phyloP scores from a whole-genome alignment of 371 early-diverging fungal species.

The Nematocida sp. region DNA sequence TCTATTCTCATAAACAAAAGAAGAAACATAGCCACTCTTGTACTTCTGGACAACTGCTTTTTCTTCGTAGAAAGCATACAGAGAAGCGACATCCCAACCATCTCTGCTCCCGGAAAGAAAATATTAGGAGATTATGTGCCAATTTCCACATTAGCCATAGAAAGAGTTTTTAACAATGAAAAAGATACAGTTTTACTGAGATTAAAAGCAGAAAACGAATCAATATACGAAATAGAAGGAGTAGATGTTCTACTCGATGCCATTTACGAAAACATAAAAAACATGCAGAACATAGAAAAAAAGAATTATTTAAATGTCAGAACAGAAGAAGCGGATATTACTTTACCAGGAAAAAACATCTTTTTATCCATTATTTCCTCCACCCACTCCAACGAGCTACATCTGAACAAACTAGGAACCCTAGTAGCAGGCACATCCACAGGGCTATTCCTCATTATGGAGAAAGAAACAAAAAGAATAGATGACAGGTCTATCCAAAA shows the following conservation, averaged over 20 bases:
- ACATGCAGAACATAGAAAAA: background rate
- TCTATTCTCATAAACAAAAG: background rate
- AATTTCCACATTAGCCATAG: background rate
- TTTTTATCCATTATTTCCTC: no score
- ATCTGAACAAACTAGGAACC: no score
- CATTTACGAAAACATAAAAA: background rate
- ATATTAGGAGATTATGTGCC: conserved; percentile 2
- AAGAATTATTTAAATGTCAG: background rate
- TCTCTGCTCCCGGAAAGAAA: background rate
- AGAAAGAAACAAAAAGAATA: no score
- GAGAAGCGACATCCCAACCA: no score
- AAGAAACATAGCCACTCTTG: conserved; percentile 6
- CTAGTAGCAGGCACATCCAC: no score
- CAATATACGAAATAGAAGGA: background rate
- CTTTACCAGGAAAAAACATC: no score
- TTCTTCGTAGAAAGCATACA: conserved; percentile 30
- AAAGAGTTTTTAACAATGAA: background rate
- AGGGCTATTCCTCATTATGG: no score
- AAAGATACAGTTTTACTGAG: background rate
- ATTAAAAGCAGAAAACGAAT: background rate
- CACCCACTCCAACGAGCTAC: no score
- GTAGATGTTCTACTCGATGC: background rate
- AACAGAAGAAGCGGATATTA: no score
- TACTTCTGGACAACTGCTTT: conserved; percentile 36
- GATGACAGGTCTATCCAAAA: no score